phyloP scores from a whole-genome alignment of 2,329 filamentous ascomycete genomes.

The Aureobasidium sp. region DNA sequence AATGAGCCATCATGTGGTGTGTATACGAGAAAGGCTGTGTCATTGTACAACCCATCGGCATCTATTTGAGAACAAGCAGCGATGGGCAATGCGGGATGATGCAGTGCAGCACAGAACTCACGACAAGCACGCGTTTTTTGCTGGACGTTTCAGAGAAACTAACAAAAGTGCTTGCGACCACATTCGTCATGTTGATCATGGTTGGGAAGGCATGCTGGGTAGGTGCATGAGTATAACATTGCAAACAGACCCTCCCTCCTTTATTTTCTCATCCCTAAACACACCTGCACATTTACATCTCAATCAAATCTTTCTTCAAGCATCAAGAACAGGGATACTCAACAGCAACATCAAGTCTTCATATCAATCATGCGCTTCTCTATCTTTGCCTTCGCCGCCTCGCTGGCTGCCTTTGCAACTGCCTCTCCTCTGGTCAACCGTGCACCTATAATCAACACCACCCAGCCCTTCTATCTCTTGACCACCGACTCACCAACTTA shows the following conservation, averaged over 20 bases:
- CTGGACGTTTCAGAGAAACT: background rate
- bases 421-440: slow-evolving; percentile 6
- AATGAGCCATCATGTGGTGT: background rate
- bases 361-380: slow-evolving; percentile 11
- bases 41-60: background rate
- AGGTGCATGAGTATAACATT: background rate
- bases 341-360: background rate
- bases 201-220: background rate
- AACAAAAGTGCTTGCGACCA: background rate
- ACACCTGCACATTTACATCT: background rate
- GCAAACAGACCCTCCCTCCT: background rate
- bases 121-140: background rate
- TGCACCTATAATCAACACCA: slow-evolving; percentile 12
- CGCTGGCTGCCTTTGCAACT: slow-evolving; percentile 14
- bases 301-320: background rate
- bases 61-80: background rate
- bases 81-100: slow-evolving; percentile 7
- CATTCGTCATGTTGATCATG: slow-evolving; percentile 7
- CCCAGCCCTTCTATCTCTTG: slow-evolving; percentile 32
- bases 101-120: background rate
- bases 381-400: background rate
- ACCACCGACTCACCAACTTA: slow-evolving; percentile 27
- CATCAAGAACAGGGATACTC: background rate
- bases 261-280: background rate
- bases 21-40: background rate